Conservation (phyloP, 345 rosid species). For the thale cress (Arabidopsis thaliana) region TAIR10.1 NC_003076.8:14723001-14723500, state of each 20-base stretch:
- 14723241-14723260: neutral
- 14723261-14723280: neutral
- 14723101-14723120: neutral
- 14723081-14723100: neutral
- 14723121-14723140: neutral
- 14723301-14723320: constrained; percentile 6
- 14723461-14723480: constrained; percentile 45
- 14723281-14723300: neutral
- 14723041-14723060: no score
- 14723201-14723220: no score
- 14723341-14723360: neutral
- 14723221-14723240: neutral
- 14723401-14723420: constrained; percentile 15
- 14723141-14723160: neutral
- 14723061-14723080: neutral
- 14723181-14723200: no score
- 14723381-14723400: constrained; percentile 33
- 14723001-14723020: neutral
- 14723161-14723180: neutral
- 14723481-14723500: constrained; percentile 34
- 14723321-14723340: neutral
- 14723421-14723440: constrained; percentile 39
- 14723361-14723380: constrained; percentile 30
- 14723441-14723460: constrained; percentile 45
- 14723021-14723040: constrained; percentile 1